phyloP scores from a whole-genome alignment of 2,329 filamentous ascomycete genomes.

The Plectosphaerella cucumerina region DNA sequence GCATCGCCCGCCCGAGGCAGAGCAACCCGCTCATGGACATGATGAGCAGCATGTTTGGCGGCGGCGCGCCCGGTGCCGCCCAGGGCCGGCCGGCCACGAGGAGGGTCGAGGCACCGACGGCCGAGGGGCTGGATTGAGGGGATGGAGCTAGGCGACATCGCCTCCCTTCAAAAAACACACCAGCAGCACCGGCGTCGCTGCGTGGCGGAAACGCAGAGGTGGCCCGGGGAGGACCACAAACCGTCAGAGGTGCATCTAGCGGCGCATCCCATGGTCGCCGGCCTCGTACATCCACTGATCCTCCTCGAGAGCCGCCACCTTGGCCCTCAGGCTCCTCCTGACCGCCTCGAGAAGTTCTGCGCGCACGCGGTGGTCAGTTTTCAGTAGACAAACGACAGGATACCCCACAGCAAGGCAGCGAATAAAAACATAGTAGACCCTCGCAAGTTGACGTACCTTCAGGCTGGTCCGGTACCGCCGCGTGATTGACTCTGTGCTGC shows the following conservation, averaged over 20 bases:
- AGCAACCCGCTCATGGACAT: slow-evolving; percentile 94
- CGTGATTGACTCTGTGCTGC: slow-evolving; percentile 54
- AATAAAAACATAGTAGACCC: slow-evolving; percentile 1
- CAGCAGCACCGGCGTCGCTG: too few species aligned
- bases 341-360: slow-evolving; percentile 67
- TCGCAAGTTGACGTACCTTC: slow-evolving; percentile 19
- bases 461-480: slow-evolving; percentile 54
- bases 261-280: slow-evolving; percentile 37
- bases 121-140: slow-evolving; percentile 57
- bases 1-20: slow-evolving; percentile 81
- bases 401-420: neutral
- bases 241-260: neutral
- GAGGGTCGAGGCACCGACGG: slow-evolving; percentile 43
- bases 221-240: neutral
- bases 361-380: neutral
- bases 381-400: slow-evolving; percentile 1
- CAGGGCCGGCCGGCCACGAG: slow-evolving; percentile 38
- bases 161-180: too few species aligned
- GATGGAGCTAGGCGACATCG: neutral
- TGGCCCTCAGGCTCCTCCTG: slow-evolving; percentile 64
- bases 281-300: slow-evolving; percentile 91
- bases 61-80: slow-evolving; percentile 46
- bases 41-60: slow-evolving; percentile 94
- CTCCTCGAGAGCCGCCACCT: slow-evolving; percentile 69
- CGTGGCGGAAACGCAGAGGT: neutral